phyloP scores from a whole-genome alignment of 345 rosid species.

The Rhodomyrtus tomentosa region DNA sequence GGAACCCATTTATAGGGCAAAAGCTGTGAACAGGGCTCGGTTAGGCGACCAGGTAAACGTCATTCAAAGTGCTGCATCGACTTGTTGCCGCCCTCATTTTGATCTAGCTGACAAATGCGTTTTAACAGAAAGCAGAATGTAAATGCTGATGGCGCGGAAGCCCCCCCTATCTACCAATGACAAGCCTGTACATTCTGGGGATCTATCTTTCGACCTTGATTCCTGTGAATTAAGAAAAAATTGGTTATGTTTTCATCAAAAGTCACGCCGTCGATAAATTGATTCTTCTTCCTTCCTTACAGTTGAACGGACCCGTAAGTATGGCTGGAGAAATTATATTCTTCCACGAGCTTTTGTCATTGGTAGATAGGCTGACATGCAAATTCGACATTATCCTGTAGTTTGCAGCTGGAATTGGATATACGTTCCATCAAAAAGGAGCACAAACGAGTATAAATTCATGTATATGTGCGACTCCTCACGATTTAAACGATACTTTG shows the following conservation, averaged over 20 bases:
- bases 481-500: neutral
- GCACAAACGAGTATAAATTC: neutral
- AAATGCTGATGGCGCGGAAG: neutral
- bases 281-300: neutral
- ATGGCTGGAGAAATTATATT: neutral
- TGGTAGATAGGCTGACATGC: neutral
- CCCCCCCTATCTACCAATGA: neutral
- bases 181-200: neutral
- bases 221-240: neutral
- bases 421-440: neutral
- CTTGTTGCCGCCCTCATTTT: neutral
- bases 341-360: neutral
- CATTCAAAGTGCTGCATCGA: neutral
- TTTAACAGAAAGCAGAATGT: neutral
- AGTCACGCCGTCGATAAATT: neutral
- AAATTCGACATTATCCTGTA: neutral
- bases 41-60: neutral
- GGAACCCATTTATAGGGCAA: constrained; percentile 17
- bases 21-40: constrained; percentile 19
- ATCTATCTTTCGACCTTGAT: neutral
- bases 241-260: neutral
- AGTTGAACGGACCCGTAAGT: neutral
- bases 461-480: neutral
- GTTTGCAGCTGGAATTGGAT: neutral
- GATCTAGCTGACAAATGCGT: neutral